Evolutionary conservation across 106 monocot species (phyloP).

Genomic region (Dioscorea dumetorum): DNA sequence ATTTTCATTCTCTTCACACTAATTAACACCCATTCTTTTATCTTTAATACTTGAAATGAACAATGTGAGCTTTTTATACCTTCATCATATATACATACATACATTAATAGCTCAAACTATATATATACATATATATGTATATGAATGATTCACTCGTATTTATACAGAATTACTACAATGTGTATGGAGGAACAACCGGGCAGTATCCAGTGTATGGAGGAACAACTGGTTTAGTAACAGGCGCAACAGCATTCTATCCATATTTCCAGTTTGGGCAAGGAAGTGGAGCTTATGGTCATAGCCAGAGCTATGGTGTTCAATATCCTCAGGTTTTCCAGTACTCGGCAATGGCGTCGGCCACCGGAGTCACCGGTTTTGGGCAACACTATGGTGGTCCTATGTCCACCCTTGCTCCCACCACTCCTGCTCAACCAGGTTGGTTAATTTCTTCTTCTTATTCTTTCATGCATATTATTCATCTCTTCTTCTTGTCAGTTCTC

Average conservation of each 20-base stretch:
- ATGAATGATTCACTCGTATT: too few relatives aligned
- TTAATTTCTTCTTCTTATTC: not conserved
- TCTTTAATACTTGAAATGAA: not conserved
- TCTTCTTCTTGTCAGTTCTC: not conserved
- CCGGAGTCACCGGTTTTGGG: slow-evolving; percentile 43
- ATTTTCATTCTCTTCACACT: not conserved
- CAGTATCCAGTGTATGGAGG: slow-evolving; percentile 48
- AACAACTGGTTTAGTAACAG: slow-evolving; percentile 27
- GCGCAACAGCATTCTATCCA: slow-evolving; percentile 36
- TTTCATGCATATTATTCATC: not conserved
- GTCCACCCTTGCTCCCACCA: slow-evolving; percentile 42
- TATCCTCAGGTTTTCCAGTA: slow-evolving; percentile 62
- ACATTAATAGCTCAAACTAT: not conserved
- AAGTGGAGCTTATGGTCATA: slow-evolving; percentile 32
- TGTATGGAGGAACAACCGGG: slow-evolving; percentile 29
- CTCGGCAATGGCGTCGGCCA: slow-evolving; percentile 27
- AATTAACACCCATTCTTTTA: slow-evolving; percentile 1
- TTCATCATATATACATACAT: not conserved
- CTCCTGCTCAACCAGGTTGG: slow-evolving; percentile 64
- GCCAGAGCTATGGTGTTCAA: slow-evolving; percentile 50
- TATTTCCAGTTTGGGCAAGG: slow-evolving; percentile 40
- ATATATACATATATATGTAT: too few relatives aligned
- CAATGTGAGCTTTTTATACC: not conserved
- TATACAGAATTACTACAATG: slow-evolving; percentile 39
- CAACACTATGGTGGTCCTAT: slow-evolving; percentile 48